A percentile compares a stretch with the other conserved stretches of the same genome.
These are phyloP conservation scores for Drosera capensis DNA, from an alignment of 148 eudicot genomes.

Conservation along the genomic window DNA sequence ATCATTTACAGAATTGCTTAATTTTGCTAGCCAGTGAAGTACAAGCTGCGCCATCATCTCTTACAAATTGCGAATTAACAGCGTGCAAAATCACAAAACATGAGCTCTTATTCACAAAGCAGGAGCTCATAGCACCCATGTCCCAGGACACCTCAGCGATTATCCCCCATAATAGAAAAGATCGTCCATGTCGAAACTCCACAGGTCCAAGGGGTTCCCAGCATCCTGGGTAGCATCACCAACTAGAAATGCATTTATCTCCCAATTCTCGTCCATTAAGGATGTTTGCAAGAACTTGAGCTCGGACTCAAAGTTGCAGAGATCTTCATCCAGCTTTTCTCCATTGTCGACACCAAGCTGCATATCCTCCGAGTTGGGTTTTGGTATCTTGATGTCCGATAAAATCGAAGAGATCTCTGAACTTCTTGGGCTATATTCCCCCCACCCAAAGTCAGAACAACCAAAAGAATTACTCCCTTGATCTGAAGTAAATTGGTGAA, in stretches of 20 bases:
- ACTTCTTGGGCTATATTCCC: constrained; percentile 40
- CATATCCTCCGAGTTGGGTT: constrained; percentile 15
- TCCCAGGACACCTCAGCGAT: constrained; percentile 23
- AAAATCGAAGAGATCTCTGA: constrained; percentile 73
- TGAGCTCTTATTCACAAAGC: no score
- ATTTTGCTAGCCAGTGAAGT: no score
- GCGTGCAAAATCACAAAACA: no score
- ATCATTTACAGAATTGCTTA: no score
- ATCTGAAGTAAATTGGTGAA: constrained; percentile 38
- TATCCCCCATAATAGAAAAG: constrained; percentile 21
- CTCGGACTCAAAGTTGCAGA: constrained; percentile 53
- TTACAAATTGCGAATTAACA: no score
- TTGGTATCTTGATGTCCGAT: constrained; percentile 50
- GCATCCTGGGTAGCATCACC: constrained; percentile 36
- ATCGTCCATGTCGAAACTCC: constrained; percentile 70
- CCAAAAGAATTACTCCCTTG: constrained; percentile 72
- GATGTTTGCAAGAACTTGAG: constrained; percentile 49
- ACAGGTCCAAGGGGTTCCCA: constrained; percentile 34
- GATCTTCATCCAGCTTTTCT: constrained; percentile 18
- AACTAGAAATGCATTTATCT: constrained; percentile 46
- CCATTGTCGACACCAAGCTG: constrained; percentile 19
- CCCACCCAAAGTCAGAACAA: constrained; percentile 68
- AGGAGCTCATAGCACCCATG: no score
- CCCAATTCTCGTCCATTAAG: constrained; percentile 65
- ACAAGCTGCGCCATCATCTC: no score